A percentile compares a stretch with the other conserved stretches of the same genome.
phyloP scores from a whole-genome alignment of 345 rosid genomes.

The Anastatica hierochuntica region DNA sequence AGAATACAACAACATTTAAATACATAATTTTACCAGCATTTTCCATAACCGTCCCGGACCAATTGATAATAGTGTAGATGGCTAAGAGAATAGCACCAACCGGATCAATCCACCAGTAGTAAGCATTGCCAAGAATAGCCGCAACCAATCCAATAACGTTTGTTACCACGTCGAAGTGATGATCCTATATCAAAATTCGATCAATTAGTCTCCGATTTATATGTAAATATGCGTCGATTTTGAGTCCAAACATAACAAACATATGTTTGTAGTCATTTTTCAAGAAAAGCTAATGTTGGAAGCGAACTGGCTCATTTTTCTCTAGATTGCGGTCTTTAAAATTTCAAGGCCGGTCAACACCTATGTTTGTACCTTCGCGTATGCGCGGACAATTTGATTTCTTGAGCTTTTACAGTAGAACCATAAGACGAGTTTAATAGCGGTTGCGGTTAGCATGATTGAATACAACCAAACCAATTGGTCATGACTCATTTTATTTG shows the following conservation, averaged over 20 bases:
- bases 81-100: slow-evolving; percentile 76
- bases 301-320: no score
- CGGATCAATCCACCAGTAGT: slow-evolving; percentile 92
- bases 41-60: slow-evolving; percentile 89
- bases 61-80: slow-evolving; percentile 69
- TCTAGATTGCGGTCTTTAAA: no score
- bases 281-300: no score
- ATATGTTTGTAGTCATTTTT: no score
- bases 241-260: no score
- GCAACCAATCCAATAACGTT: slow-evolving; percentile 76
- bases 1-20: background rate
- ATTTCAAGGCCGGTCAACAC: no score
- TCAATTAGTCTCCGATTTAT: background rate
- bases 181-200: slow-evolving; percentile 48
- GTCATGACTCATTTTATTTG: slow-evolving; percentile 35
- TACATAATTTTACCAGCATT: slow-evolving; percentile 68
- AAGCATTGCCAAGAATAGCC: slow-evolving; percentile 68
- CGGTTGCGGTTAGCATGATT: slow-evolving; percentile 74
- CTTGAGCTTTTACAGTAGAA: slow-evolving; percentile 70
- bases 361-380: slow-evolving; percentile 89
- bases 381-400: slow-evolving; percentile 81
- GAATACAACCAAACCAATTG: slow-evolving; percentile 60
- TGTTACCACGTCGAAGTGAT: slow-evolving; percentile 80
- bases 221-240: no score
- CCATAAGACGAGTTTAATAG: slow-evolving; percentile 74